Evolutionary conservation across 164 flowering plant genomes (phyloP).

Genomic region (Chimonanthus salicifolius): DNA sequence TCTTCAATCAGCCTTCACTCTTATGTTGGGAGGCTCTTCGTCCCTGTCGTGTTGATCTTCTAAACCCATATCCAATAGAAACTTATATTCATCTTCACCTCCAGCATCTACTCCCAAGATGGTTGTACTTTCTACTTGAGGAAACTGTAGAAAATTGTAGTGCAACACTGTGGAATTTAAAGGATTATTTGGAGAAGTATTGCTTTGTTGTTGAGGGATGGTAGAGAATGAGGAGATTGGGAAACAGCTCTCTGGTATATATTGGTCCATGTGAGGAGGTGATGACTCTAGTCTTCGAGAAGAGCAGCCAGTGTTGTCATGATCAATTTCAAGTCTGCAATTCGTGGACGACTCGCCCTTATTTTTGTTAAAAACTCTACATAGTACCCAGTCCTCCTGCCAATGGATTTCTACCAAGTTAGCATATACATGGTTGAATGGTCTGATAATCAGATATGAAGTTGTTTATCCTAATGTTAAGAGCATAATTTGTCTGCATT

Average conservation of each 20-base stretch:
- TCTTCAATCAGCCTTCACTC: too few relatives aligned
- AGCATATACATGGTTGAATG: too few relatives aligned
- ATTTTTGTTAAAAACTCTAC: constrained; percentile 70
- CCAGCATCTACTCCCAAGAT: constrained; percentile 12
- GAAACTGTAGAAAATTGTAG: constrained; percentile 19
- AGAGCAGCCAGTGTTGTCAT: constrained; percentile 11
- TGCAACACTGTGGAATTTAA: constrained; percentile 19
- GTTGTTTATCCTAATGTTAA: too few relatives aligned
- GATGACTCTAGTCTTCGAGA: constrained; percentile 14
- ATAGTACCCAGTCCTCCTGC: constrained; percentile 91
- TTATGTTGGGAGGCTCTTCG: constrained; percentile 9
- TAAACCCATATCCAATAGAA: constrained; percentile 44
- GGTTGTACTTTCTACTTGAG: constrained; percentile 10
- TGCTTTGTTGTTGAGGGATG: constrained; percentile 11
- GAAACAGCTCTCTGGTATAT: constrained; percentile 15
- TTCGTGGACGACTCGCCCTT: constrained; percentile 27
- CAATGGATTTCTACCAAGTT: background rate
- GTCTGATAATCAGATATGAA: too few relatives aligned
- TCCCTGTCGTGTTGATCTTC: constrained; percentile 28
- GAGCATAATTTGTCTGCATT: too few relatives aligned
- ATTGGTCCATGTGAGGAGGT: constrained; percentile 11
- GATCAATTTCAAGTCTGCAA: constrained; percentile 17
- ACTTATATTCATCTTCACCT: constrained; percentile 32
- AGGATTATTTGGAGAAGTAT: constrained; percentile 14
- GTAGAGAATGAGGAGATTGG: constrained; percentile 14